Conservation (phyloP, 257 asterid genomes). For the Plantago elongata region DNA sequence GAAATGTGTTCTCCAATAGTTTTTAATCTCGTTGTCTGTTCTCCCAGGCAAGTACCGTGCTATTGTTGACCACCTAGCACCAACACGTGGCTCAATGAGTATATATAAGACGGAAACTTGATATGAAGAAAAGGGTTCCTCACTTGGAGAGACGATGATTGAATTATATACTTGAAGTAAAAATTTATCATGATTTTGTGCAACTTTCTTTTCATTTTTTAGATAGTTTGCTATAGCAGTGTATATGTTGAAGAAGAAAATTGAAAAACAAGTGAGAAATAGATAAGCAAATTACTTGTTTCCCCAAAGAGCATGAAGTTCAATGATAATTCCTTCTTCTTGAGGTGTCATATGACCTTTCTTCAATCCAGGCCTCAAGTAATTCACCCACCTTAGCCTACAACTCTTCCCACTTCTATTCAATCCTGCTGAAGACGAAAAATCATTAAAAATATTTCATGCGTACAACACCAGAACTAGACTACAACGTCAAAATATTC, state of each 20-base stretch:
- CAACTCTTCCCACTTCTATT: conserved; percentile 55
- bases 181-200: too few species aligned
- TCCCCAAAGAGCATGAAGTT: conserved; percentile 57
- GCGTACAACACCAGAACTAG: too few species aligned
- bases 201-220: too few species aligned
- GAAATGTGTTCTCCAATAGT: conserved; percentile 59
- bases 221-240: too few species aligned
- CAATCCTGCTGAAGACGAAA: conserved; percentile 30
- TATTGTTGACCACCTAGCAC: conserved; percentile 48
- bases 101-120: too few species aligned
- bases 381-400: conserved; percentile 61
- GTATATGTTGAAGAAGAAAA: too few species aligned
- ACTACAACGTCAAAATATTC: too few species aligned
- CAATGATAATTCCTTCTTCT: conserved; percentile 47
- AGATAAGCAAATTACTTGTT: conserved; percentile 32
- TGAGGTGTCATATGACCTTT: conserved; percentile 47
- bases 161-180: too few species aligned
- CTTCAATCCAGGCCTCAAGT: conserved; percentile 53
- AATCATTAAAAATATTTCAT: neutral
- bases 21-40: conserved; percentile 54
- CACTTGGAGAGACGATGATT: too few species aligned
- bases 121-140: too few species aligned
- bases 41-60: conserved; percentile 55
- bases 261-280: too few species aligned
- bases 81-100: neutral